A percentile compares a stretch with the other conserved stretches of the same genome.
Conservation (phyloP, 1,284 basidiomycete species). For the Trichosporon sp. region DNA sequence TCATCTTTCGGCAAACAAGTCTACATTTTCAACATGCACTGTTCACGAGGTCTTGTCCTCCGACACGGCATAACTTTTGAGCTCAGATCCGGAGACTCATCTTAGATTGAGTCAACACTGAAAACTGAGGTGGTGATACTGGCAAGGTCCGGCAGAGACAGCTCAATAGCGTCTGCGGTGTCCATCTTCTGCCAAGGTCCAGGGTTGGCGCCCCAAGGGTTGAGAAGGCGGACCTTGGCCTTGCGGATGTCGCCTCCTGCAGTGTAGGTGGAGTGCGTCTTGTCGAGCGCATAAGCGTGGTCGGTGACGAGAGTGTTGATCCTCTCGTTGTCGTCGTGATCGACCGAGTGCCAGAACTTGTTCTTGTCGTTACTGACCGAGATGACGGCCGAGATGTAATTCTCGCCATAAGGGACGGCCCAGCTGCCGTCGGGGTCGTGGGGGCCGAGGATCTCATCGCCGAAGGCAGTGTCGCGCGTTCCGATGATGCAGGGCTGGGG, state of each 20-base stretch:
- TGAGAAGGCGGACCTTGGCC: neutral
- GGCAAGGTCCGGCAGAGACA: neutral
- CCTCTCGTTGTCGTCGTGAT: slow-evolving; percentile 3
- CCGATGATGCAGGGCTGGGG: slow-evolving; percentile 6
- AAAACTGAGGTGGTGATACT: neutral
- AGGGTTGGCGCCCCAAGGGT: neutral
- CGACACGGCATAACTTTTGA: no score
- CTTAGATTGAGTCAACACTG: neutral
- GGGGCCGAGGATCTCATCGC: neutral
- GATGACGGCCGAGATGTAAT: neutral
- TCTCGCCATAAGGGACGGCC: neutral
- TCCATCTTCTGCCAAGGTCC: neutral
- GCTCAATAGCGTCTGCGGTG: neutral
- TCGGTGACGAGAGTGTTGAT: neutral
- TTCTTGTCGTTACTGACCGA: neutral
- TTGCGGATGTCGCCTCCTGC: neutral
- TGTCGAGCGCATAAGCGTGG: neutral
- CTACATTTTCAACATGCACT: no score
- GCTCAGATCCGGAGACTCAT: neutral
- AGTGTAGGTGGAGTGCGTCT: neutral
- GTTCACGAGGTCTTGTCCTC: no score
- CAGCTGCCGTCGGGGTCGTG: neutral
- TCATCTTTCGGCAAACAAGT: no score
- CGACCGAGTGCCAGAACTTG: neutral
- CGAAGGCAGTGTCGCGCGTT: neutral